Evolutionary conservation across 2,329 filamentous ascomycete genomes (phyloP), one percentile per base, ranked within the genome.

Genomic region (Colletotrichum orchidophilum): DNA sequence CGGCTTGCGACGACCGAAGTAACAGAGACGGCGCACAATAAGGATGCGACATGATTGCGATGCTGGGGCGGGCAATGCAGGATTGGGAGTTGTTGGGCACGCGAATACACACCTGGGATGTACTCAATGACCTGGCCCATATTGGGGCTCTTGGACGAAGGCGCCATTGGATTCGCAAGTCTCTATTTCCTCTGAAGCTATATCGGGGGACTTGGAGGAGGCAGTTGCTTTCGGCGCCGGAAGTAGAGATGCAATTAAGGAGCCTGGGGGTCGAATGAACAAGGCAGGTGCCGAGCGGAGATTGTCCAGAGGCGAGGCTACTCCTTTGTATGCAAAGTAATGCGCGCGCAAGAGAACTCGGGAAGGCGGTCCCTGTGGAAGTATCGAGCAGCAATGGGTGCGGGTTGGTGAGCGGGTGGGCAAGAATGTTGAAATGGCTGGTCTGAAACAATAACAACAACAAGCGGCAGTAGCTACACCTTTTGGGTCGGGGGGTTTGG

Each of bases 41-140:
- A 76, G 72, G 76, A 78, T 81, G 78, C 77, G 80, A 79, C 76
- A 81, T 77, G 66, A 54, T 50, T 59, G 63, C 24, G 55, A 33
- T 46, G 49, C 42, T 46, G 60, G 29, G 74, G 63, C 58, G 21
- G 54, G 27, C 29, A 29, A 27, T 50, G 59, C 52, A 35, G 31
- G 39, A 59, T 31, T 31, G 67, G 50, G 29, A 26, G 58, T n/a
- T 8, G 39, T 9, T 35, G 63, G 53, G 33, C 49, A 33, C 42
- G 52, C 58, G 33, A 71, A 70, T 64, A 85, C 90, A 78, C 87
- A 97, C 95, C 94, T 86, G 95, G 93, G 78, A 98, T 97, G 83
- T 97, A 98, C 86, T 98, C 95, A 80, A 98, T 95, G 77, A 97
- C 91, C 85, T 97, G 94, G 73, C 94, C 95, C 84, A 94, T 90